These are phyloP conservation scores for Cryptococcus sp. DNA, from an alignment of 1,284 basidiomycete species.

Conservation along the genomic window DNA sequence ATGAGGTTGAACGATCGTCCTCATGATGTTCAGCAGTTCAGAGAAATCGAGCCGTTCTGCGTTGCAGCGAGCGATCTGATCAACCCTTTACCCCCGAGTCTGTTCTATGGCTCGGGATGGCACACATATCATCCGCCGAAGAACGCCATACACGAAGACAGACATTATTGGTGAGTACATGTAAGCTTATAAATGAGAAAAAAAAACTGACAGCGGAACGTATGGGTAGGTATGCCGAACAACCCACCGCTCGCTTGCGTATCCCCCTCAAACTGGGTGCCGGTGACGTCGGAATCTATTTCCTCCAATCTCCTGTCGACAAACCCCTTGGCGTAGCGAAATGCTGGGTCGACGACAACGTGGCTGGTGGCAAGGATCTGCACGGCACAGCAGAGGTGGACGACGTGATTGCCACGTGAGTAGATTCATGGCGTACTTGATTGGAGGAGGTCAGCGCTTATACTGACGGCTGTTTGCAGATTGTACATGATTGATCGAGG, in stretches of 20 bases:
- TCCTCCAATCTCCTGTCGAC: slow-evolving; percentile 54
- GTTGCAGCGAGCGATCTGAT: slow-evolving; percentile 90
- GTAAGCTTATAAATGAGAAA: not conserved
- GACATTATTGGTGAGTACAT: slow-evolving; percentile 73
- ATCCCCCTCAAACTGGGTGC: slow-evolving; percentile 54
- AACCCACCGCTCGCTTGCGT: slow-evolving; percentile 47
- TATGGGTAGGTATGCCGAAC: slow-evolving; percentile 32
- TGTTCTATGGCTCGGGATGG: slow-evolving; percentile 92
- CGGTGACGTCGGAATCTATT: slow-evolving; percentile 59
- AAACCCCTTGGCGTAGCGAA: slow-evolving; percentile 54
- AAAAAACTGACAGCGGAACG: not conserved
- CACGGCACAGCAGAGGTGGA: slow-evolving; percentile 54
- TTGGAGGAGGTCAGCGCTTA: not conserved
- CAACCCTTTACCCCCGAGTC: slow-evolving; percentile 82
- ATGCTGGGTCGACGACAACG: slow-evolving; percentile 61
- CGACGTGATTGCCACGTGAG: slow-evolving; percentile 55
- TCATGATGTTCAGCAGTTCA: slow-evolving; percentile 62
- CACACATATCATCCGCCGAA: slow-evolving; percentile 67
- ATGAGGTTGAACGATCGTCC: slow-evolving; percentile 74
- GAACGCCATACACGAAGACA: slow-evolving; percentile 57
- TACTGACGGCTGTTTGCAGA: slow-evolving; percentile 49
- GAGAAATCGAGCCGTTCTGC: slow-evolving; percentile 85
- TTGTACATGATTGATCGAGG: slow-evolving; percentile 74
- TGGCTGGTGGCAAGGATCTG: slow-evolving; percentile 54
- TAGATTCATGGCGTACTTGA: slow-evolving; percentile 1